Conservation (phyloP, 2,329 filamentous ascomycete genomes). For the Penicillium sp. region DNA sequence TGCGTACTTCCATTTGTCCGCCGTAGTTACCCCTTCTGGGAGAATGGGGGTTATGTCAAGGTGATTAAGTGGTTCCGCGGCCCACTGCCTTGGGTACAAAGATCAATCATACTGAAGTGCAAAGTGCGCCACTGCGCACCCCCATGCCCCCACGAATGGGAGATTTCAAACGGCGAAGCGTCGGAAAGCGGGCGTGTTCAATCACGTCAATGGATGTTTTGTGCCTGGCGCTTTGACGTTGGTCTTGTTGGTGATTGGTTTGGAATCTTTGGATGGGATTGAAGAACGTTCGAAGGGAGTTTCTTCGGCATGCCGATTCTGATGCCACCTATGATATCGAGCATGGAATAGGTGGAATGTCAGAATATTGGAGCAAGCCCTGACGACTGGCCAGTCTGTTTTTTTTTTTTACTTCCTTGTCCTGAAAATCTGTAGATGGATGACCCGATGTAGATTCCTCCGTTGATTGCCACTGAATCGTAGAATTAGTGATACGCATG, state of each 20-base stretch:
- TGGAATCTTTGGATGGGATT: neutral
- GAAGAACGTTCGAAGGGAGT: neutral
- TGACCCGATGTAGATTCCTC: neutral
- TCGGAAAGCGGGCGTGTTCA: neutral
- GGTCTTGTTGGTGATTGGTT: neutral
- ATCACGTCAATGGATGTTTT: neutral
- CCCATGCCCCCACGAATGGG: neutral
- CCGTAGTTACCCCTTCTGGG: constrained; percentile 4
- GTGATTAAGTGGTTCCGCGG: neutral
- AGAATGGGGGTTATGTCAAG: neutral
- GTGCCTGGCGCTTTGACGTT: neutral
- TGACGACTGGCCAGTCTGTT: too few relatives aligned
- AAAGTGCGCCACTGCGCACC: neutral
- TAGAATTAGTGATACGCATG: neutral
- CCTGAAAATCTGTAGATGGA: neutral
- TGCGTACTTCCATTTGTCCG: neutral
- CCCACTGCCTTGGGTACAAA: neutral
- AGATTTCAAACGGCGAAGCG: neutral
- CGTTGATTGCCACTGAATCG: neutral
- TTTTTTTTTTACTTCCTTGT: neutral
- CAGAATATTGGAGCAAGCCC: neutral
- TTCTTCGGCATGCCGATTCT: neutral
- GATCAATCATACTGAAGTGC: neutral
- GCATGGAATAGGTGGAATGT: neutral
- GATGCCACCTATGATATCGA: neutral